Evolutionary conservation across 2,329 filamentous ascomycete genomes (phyloP), one percentile per base, ranked within the genome.

Genomic region (Cercospora canescens): DNA sequence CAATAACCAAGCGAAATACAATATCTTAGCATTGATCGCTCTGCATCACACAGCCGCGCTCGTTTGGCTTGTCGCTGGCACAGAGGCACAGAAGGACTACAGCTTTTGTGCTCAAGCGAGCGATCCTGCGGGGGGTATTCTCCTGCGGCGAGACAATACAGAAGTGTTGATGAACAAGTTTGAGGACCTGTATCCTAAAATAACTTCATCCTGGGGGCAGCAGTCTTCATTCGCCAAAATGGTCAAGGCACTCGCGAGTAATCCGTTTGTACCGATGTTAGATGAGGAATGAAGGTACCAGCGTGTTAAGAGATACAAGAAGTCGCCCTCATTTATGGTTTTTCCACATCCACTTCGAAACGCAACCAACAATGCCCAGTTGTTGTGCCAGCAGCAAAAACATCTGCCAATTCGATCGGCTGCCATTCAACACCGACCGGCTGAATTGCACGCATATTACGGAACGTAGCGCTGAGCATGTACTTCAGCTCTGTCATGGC

Each of bases 401-500:
- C 66, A 62, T 70, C 66, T 8, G 30, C 59, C 2, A 70, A n/a
- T n/a, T 67, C 68, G 11, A 70, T 54, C 2, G 26, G 59, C 28
- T 52, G 14, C 26, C 62, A 30, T 21, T 63, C 32, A n/a, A 58
- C 48, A n/a, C 32, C 28, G 21, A 63, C 59, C 26, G 50, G 50
- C 28, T 55, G 54, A 30, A 64, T 60, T 26, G 56, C 24, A 12
- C 67, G 45, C 30, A 48, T 35, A 2, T 66, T 48, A 54, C 50
- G 50, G 59, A 65, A 66, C 18, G 65, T 63, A 14, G 52, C 62
- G 14, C 66, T 64, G 35, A 70, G 41, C 64, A 70, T 70, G 52
- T 70, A 70, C 55, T 70, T 92, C 78, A 92, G 90, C 69, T 91
- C 89, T 63, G 79, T 80, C 45, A 82, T 74, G 5, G 81, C 81